Percentiles rank a stretch among this genome's conserved stretches.
These are phyloP conservation scores for Trichoderma semiorbis DNA, from an alignment of 2,329 filamentous ascomycete genomes.

Conservation along the genomic window DNA sequence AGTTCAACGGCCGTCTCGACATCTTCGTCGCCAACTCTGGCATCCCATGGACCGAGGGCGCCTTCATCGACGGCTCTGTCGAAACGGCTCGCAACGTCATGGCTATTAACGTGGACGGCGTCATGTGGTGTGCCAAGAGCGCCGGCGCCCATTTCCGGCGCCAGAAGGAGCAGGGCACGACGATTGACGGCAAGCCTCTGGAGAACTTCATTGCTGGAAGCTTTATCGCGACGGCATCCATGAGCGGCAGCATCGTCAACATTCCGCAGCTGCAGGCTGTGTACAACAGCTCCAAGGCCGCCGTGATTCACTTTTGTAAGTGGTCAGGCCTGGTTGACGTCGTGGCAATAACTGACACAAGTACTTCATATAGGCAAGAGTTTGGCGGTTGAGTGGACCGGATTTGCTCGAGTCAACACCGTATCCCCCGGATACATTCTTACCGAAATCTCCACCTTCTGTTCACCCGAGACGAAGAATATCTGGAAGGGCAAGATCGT, in stretches of 20 bases:
- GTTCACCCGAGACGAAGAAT: slow-evolving; percentile 62
- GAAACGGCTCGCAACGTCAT: slow-evolving; percentile 66
- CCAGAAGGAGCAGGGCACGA: slow-evolving; percentile 65
- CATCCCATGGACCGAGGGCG: slow-evolving; percentile 67
- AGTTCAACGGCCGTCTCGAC: slow-evolving; percentile 73
- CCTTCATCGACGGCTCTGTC: slow-evolving; percentile 62
- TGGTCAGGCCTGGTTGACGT: background rate
- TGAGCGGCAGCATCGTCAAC: slow-evolving; percentile 76
- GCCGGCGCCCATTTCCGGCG: slow-evolving; percentile 67
- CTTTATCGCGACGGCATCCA: slow-evolving; percentile 75
- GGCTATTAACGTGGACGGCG: slow-evolving; percentile 69
- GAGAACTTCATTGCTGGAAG: slow-evolving; percentile 61
- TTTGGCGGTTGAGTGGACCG: slow-evolving; percentile 73
- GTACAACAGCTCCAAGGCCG: slow-evolving; percentile 72
- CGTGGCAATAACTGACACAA: background rate
- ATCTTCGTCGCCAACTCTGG: slow-evolving; percentile 78
- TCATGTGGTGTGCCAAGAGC: slow-evolving; percentile 71
- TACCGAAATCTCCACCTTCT: slow-evolving; percentile 68
- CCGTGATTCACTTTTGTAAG: slow-evolving; percentile 55
- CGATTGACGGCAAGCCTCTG: slow-evolving; percentile 58
- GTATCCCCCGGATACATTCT: slow-evolving; percentile 73
- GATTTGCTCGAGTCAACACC: slow-evolving; percentile 69
- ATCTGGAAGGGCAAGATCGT: slow-evolving; percentile 77
- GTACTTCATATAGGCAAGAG: slow-evolving; percentile 52
- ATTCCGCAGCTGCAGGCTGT: slow-evolving; percentile 70